Evolutionary conservation across 495 filamentous ascomycete genomes (phyloP).

Genomic region (Lentithecium fluviatile): DNA sequence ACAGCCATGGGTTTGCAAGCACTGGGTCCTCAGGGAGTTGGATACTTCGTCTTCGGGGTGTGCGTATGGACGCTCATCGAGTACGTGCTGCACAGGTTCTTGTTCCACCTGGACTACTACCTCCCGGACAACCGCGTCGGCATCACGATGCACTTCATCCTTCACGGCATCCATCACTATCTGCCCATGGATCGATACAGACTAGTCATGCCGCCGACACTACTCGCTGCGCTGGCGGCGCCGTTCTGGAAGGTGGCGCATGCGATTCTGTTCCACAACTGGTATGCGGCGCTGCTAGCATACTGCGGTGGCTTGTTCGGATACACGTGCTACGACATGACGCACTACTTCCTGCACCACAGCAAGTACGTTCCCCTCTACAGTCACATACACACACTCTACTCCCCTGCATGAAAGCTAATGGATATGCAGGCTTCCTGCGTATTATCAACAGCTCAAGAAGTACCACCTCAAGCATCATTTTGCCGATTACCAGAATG

Average conservation of each 20-base stretch:
- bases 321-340: constrained; percentile 94
- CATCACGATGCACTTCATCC: constrained; percentile 85
- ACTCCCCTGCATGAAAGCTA: constrained; percentile 20
- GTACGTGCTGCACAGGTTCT: constrained; percentile 82
- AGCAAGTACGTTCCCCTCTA: constrained; percentile 61
- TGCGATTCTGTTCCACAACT: constrained; percentile 77
- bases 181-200: constrained; percentile 97
- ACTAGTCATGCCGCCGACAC: constrained; percentile 92
- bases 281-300: constrained; percentile 71
- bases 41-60: constrained; percentile 65
- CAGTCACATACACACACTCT: neutral
- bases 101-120: constrained; percentile 91
- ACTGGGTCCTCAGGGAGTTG: constrained; percentile 49
- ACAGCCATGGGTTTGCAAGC: constrained; percentile 64
- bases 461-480: constrained; percentile 97
- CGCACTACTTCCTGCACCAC: constrained; percentile 99
- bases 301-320: constrained; percentile 93
- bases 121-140: constrained; percentile 91
- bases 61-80: constrained; percentile 86
- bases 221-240: constrained; percentile 79
- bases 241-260: constrained; percentile 96
- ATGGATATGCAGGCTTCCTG: constrained; percentile 60
- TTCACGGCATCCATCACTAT: constrained; percentile 98
- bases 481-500: constrained; percentile 93
- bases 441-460: constrained; percentile 85